phyloP scores from a whole-genome alignment of 306 rosid species.

The Gillenia trifoliata region DNA sequence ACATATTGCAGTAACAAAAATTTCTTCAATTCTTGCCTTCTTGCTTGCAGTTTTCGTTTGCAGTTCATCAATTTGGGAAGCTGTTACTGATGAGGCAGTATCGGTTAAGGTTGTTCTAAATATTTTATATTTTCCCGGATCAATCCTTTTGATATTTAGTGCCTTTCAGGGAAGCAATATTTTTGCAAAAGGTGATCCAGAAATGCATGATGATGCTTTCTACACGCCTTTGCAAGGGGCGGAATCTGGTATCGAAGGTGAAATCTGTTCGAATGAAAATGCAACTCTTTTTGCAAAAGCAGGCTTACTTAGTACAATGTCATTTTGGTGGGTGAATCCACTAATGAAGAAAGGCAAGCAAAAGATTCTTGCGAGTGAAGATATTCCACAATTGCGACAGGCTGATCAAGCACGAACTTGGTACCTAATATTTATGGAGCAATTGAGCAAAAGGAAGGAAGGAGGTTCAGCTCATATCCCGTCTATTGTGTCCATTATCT shows the following conservation, averaged over 20 bases:
- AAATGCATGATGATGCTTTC: too few species aligned
- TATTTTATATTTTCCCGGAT: constrained; percentile 16
- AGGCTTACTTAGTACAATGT: constrained; percentile 8
- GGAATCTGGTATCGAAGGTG: not conserved
- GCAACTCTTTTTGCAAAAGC: constrained; percentile 22
- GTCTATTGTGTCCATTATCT: constrained; percentile 8
- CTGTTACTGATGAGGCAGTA: not conserved
- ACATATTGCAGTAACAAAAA: not conserved
- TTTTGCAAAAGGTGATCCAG: not conserved
- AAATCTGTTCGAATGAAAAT: not conserved
- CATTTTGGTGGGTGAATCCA: constrained; percentile 36
- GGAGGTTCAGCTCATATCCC: not conserved
- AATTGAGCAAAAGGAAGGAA: constrained; percentile 4
- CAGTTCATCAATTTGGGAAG: constrained; percentile 16
- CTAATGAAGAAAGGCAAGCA: constrained; percentile 25
- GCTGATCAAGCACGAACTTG: constrained; percentile 15
- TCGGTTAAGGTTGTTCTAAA: constrained; percentile 7
- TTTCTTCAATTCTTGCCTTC: constrained; percentile 6
- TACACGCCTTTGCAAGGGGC: too few species aligned
- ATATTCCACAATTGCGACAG: constrained; percentile 16
- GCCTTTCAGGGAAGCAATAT: constrained; percentile 1
- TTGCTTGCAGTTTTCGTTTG: constrained; percentile 16
- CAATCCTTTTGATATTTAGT: constrained; percentile 10
- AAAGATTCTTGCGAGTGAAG: constrained; percentile 13
- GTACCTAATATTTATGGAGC: not conserved